Conservation (phyloP, 306 rosid species). For the Lathyrus oleraceus region DNA sequence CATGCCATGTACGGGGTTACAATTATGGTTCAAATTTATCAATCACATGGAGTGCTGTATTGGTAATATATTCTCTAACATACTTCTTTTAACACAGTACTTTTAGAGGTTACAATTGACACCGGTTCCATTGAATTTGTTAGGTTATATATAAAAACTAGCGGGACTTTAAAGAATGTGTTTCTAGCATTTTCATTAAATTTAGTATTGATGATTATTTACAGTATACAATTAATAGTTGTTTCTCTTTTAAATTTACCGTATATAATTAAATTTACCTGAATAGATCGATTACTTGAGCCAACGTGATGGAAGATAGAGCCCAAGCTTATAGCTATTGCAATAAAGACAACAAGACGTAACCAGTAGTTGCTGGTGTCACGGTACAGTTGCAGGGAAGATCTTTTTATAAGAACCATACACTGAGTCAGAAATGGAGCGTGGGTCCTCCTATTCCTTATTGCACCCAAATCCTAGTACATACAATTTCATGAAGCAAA, state of each 20-base stretch:
- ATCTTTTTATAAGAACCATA: constrained; percentile 58
- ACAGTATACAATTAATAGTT: not conserved
- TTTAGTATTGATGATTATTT: not conserved
- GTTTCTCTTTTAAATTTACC: not conserved
- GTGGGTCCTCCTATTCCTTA: constrained; percentile 41
- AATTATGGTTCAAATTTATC: not conserved
- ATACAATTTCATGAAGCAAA: not conserved
- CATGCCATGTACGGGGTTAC: not conserved
- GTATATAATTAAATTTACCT: too few species aligned
- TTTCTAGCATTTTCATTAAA: not conserved
- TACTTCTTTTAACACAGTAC: not conserved
- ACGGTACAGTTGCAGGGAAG: constrained; percentile 60
- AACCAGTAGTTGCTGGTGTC: constrained; percentile 75
- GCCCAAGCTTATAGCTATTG: constrained; percentile 49
- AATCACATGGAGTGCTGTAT: not conserved
- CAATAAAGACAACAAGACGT: constrained; percentile 49
- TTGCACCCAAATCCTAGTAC: constrained; percentile 36
- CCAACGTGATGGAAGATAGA: constrained; percentile 50
- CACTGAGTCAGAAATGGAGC: constrained; percentile 64
- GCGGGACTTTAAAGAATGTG: not conserved
- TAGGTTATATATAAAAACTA: not conserved
- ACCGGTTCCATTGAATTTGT: not conserved
- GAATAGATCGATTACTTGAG: constrained; percentile 22
- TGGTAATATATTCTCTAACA: not conserved
- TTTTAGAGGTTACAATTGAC: not conserved